Evolutionary conservation across 306 rosid genomes (phyloP).

Genomic region (Casuarina glauca): DNA sequence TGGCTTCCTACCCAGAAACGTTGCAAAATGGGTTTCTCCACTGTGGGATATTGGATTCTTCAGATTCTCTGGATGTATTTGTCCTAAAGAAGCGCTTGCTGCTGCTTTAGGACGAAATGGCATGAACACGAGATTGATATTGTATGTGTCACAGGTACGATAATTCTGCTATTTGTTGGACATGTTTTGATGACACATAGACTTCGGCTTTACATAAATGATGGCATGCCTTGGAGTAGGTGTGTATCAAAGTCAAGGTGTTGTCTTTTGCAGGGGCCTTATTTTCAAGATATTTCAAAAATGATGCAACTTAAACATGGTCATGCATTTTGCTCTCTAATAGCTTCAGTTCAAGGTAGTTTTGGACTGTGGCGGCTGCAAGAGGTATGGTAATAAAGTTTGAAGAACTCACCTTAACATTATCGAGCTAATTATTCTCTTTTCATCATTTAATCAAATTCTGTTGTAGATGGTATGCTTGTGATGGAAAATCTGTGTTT

Average conservation of each 20-base stretch:
- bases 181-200: conserved; percentile 4
- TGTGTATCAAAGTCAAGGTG: conserved; percentile 21
- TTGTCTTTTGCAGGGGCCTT: conserved; percentile 54
- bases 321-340: conserved; percentile 54
- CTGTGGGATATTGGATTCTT: conserved; percentile 81
- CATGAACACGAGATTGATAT: conserved; percentile 45
- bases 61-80: conserved; percentile 60
- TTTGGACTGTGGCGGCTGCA: conserved; percentile 70
- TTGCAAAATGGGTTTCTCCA: conserved; percentile 83
- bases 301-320: conserved; percentile 54
- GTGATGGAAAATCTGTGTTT: not conserved
- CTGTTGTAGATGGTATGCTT: not conserved
- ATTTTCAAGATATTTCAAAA: conserved; percentile 54
- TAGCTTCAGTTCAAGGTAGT: conserved; percentile 67
- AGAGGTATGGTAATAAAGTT: conserved; percentile 50
- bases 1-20: conserved; percentile 71
- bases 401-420: conserved; percentile 15
- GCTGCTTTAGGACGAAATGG: conserved; percentile 64
- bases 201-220: conserved; percentile 11
- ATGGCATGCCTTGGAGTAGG: conserved; percentile 18
- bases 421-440: not conserved
- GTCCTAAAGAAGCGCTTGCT: conserved; percentile 68
- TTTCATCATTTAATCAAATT: not conserved
- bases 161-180: conserved; percentile 19
- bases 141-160: conserved; percentile 60